Base-by-base conservation (phyloP, 225 moss, liverwort and hornwort genomes). In the Bryum argenteum region DNA sequence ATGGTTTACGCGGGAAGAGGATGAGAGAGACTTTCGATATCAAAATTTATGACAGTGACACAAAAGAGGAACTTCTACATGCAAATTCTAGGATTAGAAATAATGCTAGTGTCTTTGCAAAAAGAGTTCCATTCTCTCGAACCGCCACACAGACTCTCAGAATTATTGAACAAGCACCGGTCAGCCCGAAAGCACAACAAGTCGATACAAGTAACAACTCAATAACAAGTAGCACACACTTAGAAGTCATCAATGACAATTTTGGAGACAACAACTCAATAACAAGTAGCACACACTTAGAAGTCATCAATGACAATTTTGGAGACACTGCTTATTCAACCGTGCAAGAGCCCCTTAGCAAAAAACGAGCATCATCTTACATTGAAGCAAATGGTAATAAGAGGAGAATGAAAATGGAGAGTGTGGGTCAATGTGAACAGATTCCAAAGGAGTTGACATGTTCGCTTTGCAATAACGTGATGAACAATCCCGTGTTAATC, bases 401-500 rank as follows among this genome's bases (percentile, higher is more conserved):
- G 11, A 44, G 11, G 10, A 10, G 44, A 10, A 44, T 11, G 10
- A 44, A 44, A 44, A 2, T 6, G 20, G 38, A 37, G 28, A 57
- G 28, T 0, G 9, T 6, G 2, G 7, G 1, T 11, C 44, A 44
- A 11, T 44, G 44, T 5, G 5, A 28, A 2, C 24, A 22, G 55
- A 0, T 74, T 59, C 73, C 65, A 19, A 0, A 1, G 7, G 70
- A 77, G 3, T 39, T 81, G 14, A 10, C 54, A 16, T 74, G 74
- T 41, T 45, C 3, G 3, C 5, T 81, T n/a, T 74, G 81, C 14
- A 24, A 22, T 17, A 28, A 41, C 0, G 8, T 78, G 28, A 70
- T 78, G 77, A 55, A 74, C 40, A 61, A 74, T 18, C 21, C 61
- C 1, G n/a, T 81, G 8, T 48, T 78, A 47, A 74, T 78, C 26